These are phyloP conservation scores for Zizania palustris DNA, from an alignment of 202 grass and related monocot species.

Conservation along the genomic window DNA sequence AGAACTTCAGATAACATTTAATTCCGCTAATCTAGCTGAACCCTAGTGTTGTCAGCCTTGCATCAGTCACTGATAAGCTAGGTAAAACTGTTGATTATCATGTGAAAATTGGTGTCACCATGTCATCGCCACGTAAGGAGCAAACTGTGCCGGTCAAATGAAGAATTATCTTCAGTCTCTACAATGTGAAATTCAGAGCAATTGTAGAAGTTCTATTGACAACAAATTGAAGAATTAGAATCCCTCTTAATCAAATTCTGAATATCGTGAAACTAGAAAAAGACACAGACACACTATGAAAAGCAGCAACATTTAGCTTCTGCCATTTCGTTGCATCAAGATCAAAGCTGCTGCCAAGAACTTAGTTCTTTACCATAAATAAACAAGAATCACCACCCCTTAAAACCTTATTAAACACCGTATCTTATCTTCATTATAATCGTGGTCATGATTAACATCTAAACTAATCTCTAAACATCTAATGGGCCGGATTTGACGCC, in stretches of 20 bases:
- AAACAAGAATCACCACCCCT: neutral
- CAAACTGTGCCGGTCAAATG: neutral
- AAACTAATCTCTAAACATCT: neutral
- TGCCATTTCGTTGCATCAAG: neutral
- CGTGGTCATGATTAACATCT: neutral
- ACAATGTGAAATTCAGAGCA: neutral
- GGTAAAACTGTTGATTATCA: neutral
- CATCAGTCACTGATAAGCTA: neutral
- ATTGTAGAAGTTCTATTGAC: neutral
- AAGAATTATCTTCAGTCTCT: neutral
- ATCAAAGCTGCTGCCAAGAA: constrained; percentile 15
- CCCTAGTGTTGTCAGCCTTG: neutral
- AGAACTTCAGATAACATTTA: neutral
- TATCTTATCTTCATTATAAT: neutral
- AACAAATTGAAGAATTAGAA: neutral
- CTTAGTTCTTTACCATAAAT: neutral
- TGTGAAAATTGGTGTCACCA: neutral
- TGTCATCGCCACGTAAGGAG: neutral
- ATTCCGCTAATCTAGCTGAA: neutral
- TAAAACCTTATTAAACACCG: constrained; percentile 21
- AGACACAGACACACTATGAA: neutral
- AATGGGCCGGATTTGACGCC: constrained; percentile 15
- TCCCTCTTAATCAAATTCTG: neutral
- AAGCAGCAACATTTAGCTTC: neutral
- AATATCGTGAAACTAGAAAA: constrained; percentile 3